phyloP scores from a whole-genome alignment of 1,284 basidiomycete species.

The Fomitiporia mediterranea region DNA sequence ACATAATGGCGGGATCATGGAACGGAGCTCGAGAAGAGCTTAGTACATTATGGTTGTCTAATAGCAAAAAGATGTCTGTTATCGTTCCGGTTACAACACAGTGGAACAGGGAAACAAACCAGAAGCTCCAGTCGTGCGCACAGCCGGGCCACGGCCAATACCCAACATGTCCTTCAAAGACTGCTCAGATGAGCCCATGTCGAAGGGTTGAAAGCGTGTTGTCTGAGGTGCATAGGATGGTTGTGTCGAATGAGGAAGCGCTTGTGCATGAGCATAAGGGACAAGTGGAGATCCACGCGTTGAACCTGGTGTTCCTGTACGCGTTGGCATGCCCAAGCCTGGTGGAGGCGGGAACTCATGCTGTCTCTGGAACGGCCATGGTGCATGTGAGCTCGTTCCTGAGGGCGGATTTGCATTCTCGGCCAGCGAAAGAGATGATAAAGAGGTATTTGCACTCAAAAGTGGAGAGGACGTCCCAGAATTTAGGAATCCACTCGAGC shows the following conservation, averaged over 20 bases:
- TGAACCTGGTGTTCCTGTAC: slow-evolving; percentile 34
- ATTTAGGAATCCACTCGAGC: slow-evolving; percentile 45
- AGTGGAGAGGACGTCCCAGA: slow-evolving; percentile 60
- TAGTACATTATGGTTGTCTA: slow-evolving; percentile 25
- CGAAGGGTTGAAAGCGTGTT: slow-evolving; percentile 53
- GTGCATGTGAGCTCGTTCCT: slow-evolving; percentile 30
- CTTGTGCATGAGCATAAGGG: slow-evolving; percentile 40
- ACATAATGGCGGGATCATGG: slow-evolving; percentile 79
- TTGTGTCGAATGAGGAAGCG: slow-evolving; percentile 27
- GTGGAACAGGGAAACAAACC: slow-evolving; percentile 49
- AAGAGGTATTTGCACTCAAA: slow-evolving; percentile 42
- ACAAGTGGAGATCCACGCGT: slow-evolving; percentile 43
- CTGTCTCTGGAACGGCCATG: slow-evolving; percentile 45
- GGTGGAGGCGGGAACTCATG: slow-evolving; percentile 35
- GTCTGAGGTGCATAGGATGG: slow-evolving; percentile 34
- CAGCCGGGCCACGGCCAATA: slow-evolving; percentile 46
- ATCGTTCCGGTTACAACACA: slow-evolving; percentile 29
- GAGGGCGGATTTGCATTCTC: slow-evolving; percentile 39
- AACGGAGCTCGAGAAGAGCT: slow-evolving; percentile 45
- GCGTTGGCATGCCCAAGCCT: slow-evolving; percentile 28
- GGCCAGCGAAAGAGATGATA: slow-evolving; percentile 35
- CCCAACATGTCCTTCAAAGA: slow-evolving; percentile 71
- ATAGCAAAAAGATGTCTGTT: slow-evolving; percentile 26
- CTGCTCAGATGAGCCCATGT: slow-evolving; percentile 58
- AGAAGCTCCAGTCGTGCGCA: slow-evolving; percentile 33